Evolutionary conservation across 345 rosid genomes (phyloP), one percentile per base, ranked within the genome.

Genomic region (Boechera retrofracta): DNA sequence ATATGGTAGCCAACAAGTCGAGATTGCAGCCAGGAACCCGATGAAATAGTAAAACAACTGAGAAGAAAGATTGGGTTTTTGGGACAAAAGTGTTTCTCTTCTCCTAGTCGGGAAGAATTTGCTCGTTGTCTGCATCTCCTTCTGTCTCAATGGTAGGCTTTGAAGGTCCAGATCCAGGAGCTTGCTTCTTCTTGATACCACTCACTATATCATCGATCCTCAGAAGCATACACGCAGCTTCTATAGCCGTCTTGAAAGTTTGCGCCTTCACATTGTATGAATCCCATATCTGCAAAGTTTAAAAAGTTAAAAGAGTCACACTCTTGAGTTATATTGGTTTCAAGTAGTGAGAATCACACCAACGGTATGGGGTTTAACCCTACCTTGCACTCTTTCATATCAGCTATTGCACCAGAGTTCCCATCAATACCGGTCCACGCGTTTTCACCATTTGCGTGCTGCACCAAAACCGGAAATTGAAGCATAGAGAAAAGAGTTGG

Each of bases 401-500:
- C 96, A 55, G 90, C 74, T 63, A 93, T 83, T 48, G 81, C 96
- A 72, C 98, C 98, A 7, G 92, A 79, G 82, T 86, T 93, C 42
- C 98, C 98, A 36, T 91, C 98, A 32, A 91, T 89, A 83, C 96
- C 96, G 32, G 72, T 77, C 97, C 98, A 93, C 59, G 98, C 96
- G 73, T 93, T 91, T 78, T 93, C 96, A 54, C 97, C 96, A 79
- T 86, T 93, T 44, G 97, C 96, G 61, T 93, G 98, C 98, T 93
- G 76, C 49, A 49, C 28, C 35, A 47, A 38, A 38, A 61, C 31
- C 16, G 2, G 15, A 1, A 1, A 59, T 67, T 67, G 9, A 68
- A 48, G 29, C 54, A 41, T 12, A 2, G 51, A 68, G 58, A 67
- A 44, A 68, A 18, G 8, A 33, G 47, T 42, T n/a, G 28, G 47